Evolutionary conservation across 495 filamentous ascomycete species (phyloP).

Genomic region (Astrothelium macrocarpum): DNA sequence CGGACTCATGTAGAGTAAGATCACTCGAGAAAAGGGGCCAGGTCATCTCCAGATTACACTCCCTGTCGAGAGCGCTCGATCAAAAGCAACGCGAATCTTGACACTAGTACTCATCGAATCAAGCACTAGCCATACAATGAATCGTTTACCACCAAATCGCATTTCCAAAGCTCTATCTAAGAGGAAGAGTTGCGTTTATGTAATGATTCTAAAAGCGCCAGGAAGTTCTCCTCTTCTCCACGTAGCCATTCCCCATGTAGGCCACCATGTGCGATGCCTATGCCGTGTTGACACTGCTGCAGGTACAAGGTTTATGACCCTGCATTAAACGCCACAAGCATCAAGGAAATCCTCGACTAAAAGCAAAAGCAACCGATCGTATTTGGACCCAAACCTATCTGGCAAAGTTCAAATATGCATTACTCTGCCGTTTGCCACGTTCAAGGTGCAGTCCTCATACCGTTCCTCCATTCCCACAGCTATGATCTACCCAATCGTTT

Average conservation of each 20-base stretch:
- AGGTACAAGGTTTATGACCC: slow-evolving; percentile 1
- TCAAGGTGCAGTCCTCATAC: background rate
- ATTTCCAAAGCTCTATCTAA: too few relatives aligned
- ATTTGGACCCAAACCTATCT: slow-evolving; percentile 27
- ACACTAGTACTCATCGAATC: too few relatives aligned
- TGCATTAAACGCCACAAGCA: background rate
- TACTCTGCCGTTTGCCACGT: background rate
- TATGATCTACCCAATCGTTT: background rate
- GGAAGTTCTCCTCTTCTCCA: too few relatives aligned
- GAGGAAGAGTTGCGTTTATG: too few relatives aligned
- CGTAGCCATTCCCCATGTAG: too few relatives aligned
- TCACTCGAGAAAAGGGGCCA: background rate
- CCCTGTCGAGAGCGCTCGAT: too few relatives aligned
- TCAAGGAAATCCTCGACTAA: background rate
- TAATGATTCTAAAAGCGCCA: too few relatives aligned
- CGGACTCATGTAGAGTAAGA: background rate
- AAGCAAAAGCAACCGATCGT: background rate
- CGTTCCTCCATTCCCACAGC: too few relatives aligned
- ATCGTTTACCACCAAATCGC: too few relatives aligned
- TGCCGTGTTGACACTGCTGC: background rate
- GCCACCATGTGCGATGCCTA: background rate
- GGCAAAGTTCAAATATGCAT: slow-evolving; percentile 31
- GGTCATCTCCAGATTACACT: background rate
- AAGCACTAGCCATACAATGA: too few relatives aligned
- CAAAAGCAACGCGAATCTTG: too few relatives aligned